Conservation (phyloP, 257 asterid genomes). For the Thymus quinquecostatus region DNA sequence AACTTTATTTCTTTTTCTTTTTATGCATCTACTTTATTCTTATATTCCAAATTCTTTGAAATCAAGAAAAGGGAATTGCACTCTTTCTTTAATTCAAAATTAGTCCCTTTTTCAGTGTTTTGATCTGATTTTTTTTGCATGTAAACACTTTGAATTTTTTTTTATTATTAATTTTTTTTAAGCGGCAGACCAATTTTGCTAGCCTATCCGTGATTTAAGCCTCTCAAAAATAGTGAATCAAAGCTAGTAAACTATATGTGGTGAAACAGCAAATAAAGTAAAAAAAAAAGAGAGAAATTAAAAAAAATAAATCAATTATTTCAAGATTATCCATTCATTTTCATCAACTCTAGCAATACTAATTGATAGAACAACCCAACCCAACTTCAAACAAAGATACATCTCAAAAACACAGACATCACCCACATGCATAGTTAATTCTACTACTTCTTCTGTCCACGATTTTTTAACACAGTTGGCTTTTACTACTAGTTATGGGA, state of each 20-base stretch:
- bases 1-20: neutral
- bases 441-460: too few relatives aligned
- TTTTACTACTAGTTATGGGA: too few relatives aligned
- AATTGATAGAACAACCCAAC: too few relatives aligned
- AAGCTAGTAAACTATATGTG: neutral
- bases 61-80: constrained; percentile 18
- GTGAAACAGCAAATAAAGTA: constrained; percentile 21
- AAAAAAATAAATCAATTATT: neutral
- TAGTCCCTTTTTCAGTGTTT: neutral
- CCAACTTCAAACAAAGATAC: too few relatives aligned
- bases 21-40: constrained; percentile 23
- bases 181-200: constrained; percentile 43
- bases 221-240: neutral
- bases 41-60: constrained; percentile 22
- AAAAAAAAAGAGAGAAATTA: neutral
- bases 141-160: too few relatives aligned
- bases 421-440: neutral
- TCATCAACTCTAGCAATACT: neutral
- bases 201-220: neutral
- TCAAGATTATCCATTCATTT: neutral
- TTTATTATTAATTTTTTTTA: neutral
- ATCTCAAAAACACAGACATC: neutral
- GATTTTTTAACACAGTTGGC: too few relatives aligned
- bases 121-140: too few relatives aligned
- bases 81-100: neutral